Percentiles rank a stretch among this genome's conserved stretches.
Conservation (phyloP, 805 yeast genomes). For the Starmera quercuum region DNA sequence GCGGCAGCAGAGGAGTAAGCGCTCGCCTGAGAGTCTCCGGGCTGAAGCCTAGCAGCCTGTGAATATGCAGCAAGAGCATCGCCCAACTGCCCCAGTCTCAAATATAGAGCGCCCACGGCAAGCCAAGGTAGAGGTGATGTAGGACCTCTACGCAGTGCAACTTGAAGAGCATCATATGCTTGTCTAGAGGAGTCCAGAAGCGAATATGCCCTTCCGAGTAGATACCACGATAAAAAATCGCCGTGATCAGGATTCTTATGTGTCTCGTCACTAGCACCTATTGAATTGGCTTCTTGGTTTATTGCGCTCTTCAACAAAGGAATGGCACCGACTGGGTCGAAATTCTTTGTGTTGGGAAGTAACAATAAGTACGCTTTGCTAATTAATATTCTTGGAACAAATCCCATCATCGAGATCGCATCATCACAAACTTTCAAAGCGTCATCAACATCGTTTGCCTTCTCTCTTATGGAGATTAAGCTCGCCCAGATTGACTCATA, state of each 20-base stretch:
- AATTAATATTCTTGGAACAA: constrained; percentile 34
- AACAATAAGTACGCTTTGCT: constrained; percentile 44
- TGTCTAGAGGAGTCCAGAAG: constrained; percentile 36
- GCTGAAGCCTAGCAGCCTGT: constrained; percentile 49
- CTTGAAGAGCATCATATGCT: constrained; percentile 49
- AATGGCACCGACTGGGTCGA: constrained; percentile 30
- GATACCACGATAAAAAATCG: constrained; percentile 51
- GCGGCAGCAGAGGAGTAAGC: constrained; percentile 41
- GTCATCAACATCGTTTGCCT: constrained; percentile 34
- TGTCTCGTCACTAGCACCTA: not conserved
- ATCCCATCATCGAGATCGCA: constrained; percentile 38
- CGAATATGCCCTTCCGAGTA: constrained; percentile 46
- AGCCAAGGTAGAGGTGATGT: constrained; percentile 57
- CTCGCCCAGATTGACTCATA: constrained; percentile 47
- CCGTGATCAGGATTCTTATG: constrained; percentile 14
- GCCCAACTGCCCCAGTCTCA: constrained; percentile 50
- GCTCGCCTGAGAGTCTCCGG: constrained; percentile 37
- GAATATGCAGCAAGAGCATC: constrained; percentile 65
- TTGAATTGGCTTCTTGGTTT: constrained; percentile 14
- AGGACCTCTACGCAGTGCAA: constrained; percentile 45
- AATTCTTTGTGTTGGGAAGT: constrained; percentile 21
- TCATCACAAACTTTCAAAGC: constrained; percentile 43
- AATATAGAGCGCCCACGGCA: constrained; percentile 54
- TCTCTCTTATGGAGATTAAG: constrained; percentile 41
- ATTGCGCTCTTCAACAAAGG: constrained; percentile 26